These are phyloP conservation scores for Epichloe brachyelytri DNA, from an alignment of 2,329 filamentous ascomycete species.

Conservation along the genomic window DNA sequence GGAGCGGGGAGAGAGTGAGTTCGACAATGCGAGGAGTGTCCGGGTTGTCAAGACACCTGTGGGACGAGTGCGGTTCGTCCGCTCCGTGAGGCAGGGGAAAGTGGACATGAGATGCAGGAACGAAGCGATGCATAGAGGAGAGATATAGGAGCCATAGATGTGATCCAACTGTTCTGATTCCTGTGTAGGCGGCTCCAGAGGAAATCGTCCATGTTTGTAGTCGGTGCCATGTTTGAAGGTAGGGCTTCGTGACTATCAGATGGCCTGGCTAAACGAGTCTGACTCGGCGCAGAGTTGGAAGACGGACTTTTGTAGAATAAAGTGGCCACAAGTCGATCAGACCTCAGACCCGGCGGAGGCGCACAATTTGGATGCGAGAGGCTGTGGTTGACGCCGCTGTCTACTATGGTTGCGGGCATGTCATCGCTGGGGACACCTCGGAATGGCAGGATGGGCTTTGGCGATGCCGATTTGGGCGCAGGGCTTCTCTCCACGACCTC, in stretches of 20 bases:
- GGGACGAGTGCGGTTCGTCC: conserved; percentile 44
- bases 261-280: conserved; percentile 13
- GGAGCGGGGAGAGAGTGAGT: conserved; percentile 50
- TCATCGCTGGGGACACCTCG: conserved; percentile 48
- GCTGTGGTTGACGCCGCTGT: conserved; percentile 48
- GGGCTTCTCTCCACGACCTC: conserved; percentile 47
- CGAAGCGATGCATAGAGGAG: conserved; percentile 50
- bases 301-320: conserved; percentile 44
- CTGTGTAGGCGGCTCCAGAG: conserved; percentile 43
- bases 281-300: conserved; percentile 9
- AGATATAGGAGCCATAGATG: conserved; percentile 53
- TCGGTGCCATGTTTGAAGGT: conserved; percentile 45
- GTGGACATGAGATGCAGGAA: conserved; percentile 54
- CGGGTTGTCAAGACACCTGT: conserved; percentile 50
- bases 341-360: conserved; percentile 32
- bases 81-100: conserved; percentile 39
- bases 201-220: conserved; percentile 43
- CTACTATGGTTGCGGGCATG: conserved; percentile 45
- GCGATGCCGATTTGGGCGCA: conserved; percentile 22
- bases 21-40: conserved; percentile 53
- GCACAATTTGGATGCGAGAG: conserved; percentile 52
- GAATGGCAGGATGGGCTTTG: conserved; percentile 35
- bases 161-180: conserved; percentile 47
- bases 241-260: conserved; percentile 22
- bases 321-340: conserved; percentile 46